Evolutionary conservation across 108 stramenopile species (phyloP).

Genomic region (Aurantiochytrium sp.): DNA sequence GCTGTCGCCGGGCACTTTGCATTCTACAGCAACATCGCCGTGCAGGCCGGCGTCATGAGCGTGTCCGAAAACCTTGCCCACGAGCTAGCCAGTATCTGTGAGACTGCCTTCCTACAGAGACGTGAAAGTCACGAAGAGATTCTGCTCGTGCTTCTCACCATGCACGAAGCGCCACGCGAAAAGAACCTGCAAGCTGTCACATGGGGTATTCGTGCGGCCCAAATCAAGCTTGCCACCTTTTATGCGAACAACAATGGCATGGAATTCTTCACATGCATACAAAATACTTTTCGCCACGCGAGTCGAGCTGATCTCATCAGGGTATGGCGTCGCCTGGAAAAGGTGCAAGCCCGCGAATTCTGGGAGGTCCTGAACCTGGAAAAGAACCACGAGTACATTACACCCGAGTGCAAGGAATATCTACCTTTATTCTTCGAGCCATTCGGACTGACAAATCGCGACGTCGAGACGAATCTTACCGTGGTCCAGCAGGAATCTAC

Average conservation of each 20-base stretch:
- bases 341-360: background rate
- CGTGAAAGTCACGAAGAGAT: background rate
- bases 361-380: background rate
- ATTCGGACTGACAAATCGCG: background rate
- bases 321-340: background rate
- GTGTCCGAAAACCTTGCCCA: background rate
- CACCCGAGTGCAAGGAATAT: background rate
- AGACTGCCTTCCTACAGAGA: background rate
- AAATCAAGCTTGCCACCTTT: conserved; percentile 13
- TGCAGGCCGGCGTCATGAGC: background rate
- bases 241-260: background rate
- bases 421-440: background rate
- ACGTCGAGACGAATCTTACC: background rate
- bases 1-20: background rate
- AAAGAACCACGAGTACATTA: background rate
- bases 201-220: background rate
- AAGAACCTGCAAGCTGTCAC: background rate
- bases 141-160: background rate
- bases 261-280: background rate
- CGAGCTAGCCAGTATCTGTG: background rate
- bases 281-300: background rate
- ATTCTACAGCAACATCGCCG: background rate
- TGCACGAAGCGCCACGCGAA: background rate
- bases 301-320: background rate
- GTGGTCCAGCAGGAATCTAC: background rate